These are phyloP conservation scores for Xylaria nigripes DNA, from an alignment of 495 filamentous ascomycete species.

Conservation along the genomic window DNA sequence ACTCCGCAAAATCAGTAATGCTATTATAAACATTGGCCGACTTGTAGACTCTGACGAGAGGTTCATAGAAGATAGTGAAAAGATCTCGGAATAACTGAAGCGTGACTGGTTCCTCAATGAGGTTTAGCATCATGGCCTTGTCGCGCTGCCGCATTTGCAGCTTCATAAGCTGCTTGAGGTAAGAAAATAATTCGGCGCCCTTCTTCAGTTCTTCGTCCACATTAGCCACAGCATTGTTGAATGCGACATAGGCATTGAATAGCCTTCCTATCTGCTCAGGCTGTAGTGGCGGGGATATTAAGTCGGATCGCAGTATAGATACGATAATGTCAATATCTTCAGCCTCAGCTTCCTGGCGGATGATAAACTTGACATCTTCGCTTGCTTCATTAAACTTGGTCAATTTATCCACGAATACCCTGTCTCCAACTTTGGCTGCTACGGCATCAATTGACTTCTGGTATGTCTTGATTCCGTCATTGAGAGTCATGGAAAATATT, in stretches of 20 bases:
- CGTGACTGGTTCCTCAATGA: slow-evolving; percentile 92
- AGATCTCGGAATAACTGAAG: slow-evolving; percentile 90
- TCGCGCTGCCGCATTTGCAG: slow-evolving; percentile 85
- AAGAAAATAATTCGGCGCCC: slow-evolving; percentile 82
- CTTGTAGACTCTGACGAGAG: slow-evolving; percentile 92
- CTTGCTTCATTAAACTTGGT: slow-evolving; percentile 66
- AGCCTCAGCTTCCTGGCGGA: slow-evolving; percentile 58
- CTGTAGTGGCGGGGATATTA: slow-evolving; percentile 58
- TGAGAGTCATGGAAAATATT: slow-evolving; percentile 83
- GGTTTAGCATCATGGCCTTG: slow-evolving; percentile 92
- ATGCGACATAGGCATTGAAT: slow-evolving; percentile 94
- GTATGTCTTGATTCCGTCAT: slow-evolving; percentile 77
- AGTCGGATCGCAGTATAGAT: slow-evolving; percentile 66
- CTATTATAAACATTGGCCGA: slow-evolving; percentile 96
- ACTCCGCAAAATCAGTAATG: slow-evolving; percentile 90
- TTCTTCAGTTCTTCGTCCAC: slow-evolving; percentile 80
- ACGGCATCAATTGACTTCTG: slow-evolving; percentile 80
- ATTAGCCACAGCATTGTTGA: slow-evolving; percentile 89
- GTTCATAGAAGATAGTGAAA: slow-evolving; percentile 98
- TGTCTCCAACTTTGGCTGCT: slow-evolving; percentile 63
- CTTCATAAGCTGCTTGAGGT: slow-evolving; percentile 92
- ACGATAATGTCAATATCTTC: slow-evolving; percentile 80
- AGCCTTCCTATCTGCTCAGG: slow-evolving; percentile 69
- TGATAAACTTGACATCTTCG: slow-evolving; percentile 61
- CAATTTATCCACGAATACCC: slow-evolving; percentile 71